phyloP scores from a whole-genome alignment of 805 yeast genomes.

The Starmerella floris region DNA sequence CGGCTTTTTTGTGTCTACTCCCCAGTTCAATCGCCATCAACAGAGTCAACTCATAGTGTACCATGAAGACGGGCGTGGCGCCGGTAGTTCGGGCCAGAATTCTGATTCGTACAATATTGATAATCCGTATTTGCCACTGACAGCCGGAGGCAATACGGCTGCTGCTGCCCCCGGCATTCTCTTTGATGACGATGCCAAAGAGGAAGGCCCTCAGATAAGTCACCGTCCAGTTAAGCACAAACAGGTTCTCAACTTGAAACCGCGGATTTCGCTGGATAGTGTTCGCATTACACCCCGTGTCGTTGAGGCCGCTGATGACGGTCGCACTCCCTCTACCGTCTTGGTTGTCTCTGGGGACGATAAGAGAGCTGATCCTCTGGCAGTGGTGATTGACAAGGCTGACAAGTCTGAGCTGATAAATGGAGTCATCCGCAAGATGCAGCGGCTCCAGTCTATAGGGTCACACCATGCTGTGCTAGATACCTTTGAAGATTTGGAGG shows the following conservation, averaged over 20 bases:
- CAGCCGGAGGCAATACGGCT: constrained; percentile 11
- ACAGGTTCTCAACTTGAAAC: background rate
- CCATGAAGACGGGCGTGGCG: constrained; percentile 17
- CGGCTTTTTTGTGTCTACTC: constrained; percentile 31
- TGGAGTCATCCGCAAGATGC: constrained; percentile 12
- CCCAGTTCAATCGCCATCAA: constrained; percentile 30
- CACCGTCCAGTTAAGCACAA: background rate
- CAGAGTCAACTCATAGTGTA: constrained; percentile 24
- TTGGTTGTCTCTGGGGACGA: background rate
- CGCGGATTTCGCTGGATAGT: background rate
- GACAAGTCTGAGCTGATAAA: constrained; percentile 1
- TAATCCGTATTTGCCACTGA: constrained; percentile 11
- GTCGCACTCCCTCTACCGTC: background rate
- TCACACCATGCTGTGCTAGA: constrained; percentile 11
- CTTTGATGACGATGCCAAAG: constrained; percentile 11
- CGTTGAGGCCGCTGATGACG: background rate
- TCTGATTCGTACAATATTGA: constrained; percentile 12
- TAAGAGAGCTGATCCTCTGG: background rate
- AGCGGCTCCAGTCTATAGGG: constrained; percentile 11
- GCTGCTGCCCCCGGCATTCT: constrained; percentile 7
- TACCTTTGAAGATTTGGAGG: constrained; percentile 8
- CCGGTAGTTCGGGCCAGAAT: constrained; percentile 10
- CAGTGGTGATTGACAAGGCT: constrained; percentile 5
- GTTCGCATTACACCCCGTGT: background rate
- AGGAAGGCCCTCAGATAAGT: background rate